Base-by-base conservation (phyloP, 495 filamentous ascomycete species). In the Bacidia rubella region DNA sequence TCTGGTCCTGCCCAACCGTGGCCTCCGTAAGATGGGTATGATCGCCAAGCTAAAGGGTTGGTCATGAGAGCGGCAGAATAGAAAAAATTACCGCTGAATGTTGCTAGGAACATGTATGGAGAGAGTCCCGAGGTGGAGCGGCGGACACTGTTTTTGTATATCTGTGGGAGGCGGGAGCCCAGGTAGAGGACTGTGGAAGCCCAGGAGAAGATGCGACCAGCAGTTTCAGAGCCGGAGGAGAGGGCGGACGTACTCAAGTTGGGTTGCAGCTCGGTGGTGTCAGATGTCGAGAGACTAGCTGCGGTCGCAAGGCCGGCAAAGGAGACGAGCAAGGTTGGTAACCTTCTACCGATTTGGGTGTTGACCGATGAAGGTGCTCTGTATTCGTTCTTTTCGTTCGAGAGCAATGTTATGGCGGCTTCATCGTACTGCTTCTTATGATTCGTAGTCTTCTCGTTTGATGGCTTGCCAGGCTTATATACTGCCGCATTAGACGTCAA, bases 51-150 rank as follows among this genome's bases (percentile, higher is more conserved):
- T 52, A 79, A 76, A 4, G 83, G 83, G 61, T 85, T 87, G 3
- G 80, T 71, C 21, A 83, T 60, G 7, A 87, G 64, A 11, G 82
- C 83, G 32, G 70, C 55, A 11, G 79, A 82, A 67, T 87, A 87
- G 70, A 85, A 85, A 45, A 84, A 60, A 61, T 87, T 87, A 15
- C 83, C 83, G 57, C 72, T 74, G 61, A 87, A 87, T 12, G 83
- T 82, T 11, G 83, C 83, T 45, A 78, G 67, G 66, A 87, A 87
- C 39, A 87, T 75, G 1, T 75, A 59, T 1, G 81, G 79, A 0
- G 77, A 81, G n/a, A 87, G 76, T 15, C 83, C 83, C 20, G 82
- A 67, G 7, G 83, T 86, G 51, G 80, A 83, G 59, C 75, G 77
- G 51, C 83, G 80, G 51, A 64, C 53, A 55, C 77, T 74, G 66